phyloP scores from a whole-genome alignment of 352 stramenopile genomes.

The Pythium rishiriense region DNA sequence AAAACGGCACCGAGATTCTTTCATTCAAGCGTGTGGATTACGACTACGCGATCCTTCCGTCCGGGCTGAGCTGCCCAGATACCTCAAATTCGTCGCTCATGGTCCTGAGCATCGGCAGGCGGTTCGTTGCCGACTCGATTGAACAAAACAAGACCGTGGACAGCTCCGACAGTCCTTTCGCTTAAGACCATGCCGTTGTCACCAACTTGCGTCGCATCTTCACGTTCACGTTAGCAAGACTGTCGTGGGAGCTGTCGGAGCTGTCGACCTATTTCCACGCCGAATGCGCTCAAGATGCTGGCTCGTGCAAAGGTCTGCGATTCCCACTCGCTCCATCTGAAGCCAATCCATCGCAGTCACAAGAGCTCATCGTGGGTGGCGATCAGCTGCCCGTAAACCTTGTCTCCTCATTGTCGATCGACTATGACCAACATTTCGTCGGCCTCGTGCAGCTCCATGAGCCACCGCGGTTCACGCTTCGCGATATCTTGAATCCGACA shows the following conservation, averaged over 20 bases:
- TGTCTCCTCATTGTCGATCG: no score
- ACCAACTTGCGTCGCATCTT: slow-evolving; percentile 29
- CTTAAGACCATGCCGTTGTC: neutral
- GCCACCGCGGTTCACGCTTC: neutral
- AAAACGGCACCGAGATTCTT: neutral
- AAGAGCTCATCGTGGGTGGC: neutral
- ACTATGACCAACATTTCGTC: neutral
- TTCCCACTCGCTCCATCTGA: no score
- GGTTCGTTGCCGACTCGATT: slow-evolving; percentile 4
- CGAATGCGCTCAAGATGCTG: neutral
- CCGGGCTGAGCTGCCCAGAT: no score
- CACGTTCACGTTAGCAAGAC: slow-evolving; percentile 25
- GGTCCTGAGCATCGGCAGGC: no score
- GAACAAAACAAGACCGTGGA: slow-evolving; percentile 1
- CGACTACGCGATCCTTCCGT: no score
- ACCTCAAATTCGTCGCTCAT: no score
- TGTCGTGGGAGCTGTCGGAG: slow-evolving; percentile 21
- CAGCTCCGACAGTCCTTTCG: no score
- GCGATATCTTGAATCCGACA: no score
- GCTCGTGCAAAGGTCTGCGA: no score
- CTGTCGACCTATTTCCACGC: slow-evolving; percentile 19
- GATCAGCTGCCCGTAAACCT: neutral
- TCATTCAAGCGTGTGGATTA: neutral
- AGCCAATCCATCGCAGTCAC: neutral
- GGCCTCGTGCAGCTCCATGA: neutral